phyloP scores from a whole-genome alignment of 1,284 basidiomycete species.

The Irpex lacteus region DNA sequence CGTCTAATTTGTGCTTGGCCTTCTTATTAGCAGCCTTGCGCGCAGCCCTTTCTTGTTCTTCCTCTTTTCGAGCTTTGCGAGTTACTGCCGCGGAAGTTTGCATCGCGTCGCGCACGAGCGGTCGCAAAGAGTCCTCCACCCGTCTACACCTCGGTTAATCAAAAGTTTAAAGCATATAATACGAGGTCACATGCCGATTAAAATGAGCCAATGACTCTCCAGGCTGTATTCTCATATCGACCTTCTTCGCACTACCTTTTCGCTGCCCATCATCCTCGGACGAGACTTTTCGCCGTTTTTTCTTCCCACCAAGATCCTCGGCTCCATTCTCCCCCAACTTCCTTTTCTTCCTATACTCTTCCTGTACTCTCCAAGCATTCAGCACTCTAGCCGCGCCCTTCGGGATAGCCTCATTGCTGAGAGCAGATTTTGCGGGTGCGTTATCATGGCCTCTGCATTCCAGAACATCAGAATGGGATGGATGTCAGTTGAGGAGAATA shows the following conservation, averaged over 20 bases:
- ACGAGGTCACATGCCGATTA: conserved; percentile 53
- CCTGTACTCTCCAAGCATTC: conserved; percentile 56
- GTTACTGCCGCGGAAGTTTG: conserved; percentile 50
- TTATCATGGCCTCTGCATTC: conserved; percentile 40
- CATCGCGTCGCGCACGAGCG: conserved; percentile 58
- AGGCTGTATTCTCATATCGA: conserved; percentile 48
- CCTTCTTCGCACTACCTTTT: conserved; percentile 4
- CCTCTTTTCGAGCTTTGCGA: conserved; percentile 45
- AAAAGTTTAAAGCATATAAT: conserved; percentile 2
- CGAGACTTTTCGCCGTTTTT: conserved; percentile 32
- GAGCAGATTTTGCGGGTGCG: conserved; percentile 22
- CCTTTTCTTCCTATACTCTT: conserved; percentile 52
- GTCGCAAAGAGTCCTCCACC: conserved; percentile 68
- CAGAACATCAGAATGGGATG: background rate
- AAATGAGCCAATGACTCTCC: conserved; percentile 74
- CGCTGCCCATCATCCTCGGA: conserved; percentile 21
- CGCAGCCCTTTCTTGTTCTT: conserved; percentile 26
- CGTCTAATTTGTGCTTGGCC: conserved; percentile 2
- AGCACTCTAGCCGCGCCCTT: conserved; percentile 64
- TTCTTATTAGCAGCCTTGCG: conserved; percentile 14
- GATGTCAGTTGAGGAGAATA: background rate
- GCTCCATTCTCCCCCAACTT: conserved; percentile 31
- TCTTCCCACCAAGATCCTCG: conserved; percentile 29
- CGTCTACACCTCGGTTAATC: conserved; percentile 40
- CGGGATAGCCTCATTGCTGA: conserved; percentile 53